Evolutionary conservation across 352 stramenopile species (phyloP).

Genomic region (Phytophthora uliginosa): DNA sequence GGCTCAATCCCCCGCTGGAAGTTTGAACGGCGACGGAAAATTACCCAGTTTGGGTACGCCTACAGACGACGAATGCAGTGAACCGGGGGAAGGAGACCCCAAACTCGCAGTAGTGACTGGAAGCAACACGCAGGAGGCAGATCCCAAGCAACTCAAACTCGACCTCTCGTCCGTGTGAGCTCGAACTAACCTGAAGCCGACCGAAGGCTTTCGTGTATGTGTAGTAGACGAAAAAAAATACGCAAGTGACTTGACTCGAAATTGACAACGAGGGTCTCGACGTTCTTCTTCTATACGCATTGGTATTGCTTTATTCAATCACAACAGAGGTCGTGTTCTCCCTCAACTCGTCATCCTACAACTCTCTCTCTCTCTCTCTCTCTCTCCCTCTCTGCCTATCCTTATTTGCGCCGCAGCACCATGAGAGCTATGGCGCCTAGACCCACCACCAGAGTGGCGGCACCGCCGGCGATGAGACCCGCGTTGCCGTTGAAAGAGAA

Average conservation of each 20-base stretch:
- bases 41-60: conserved; percentile 39
- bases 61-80: conserved; percentile 43
- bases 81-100: conserved; percentile 29
- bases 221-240: conserved; percentile 13
- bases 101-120: conserved; percentile 29
- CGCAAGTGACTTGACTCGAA: neutral
- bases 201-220: conserved; percentile 6
- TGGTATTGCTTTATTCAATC: conserved; percentile 39
- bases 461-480: conserved; percentile 47
- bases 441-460: conserved; percentile 53
- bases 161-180: conserved; percentile 33
- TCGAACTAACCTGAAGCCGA: neutral
- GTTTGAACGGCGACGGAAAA: conserved; percentile 37
- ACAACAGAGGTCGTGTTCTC: conserved; percentile 5
- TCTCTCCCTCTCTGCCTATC: neutral
- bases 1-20: conserved; percentile 34
- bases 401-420: conserved; percentile 76
- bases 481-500: conserved; percentile 30
- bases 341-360: conserved; percentile 26
- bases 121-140: conserved; percentile 22
- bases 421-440: conserved; percentile 62
- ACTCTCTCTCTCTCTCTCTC: conserved; percentile 5
- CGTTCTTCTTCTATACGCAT: conserved; percentile 32
- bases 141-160: conserved; percentile 29
- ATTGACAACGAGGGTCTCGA: conserved; percentile 5